Percentiles rank a stretch among this genome's conserved stretches.
These are phyloP conservation scores for Pholiota microspora DNA, from an alignment of 768 basidiomycete species.

Conservation along the genomic window DNA sequence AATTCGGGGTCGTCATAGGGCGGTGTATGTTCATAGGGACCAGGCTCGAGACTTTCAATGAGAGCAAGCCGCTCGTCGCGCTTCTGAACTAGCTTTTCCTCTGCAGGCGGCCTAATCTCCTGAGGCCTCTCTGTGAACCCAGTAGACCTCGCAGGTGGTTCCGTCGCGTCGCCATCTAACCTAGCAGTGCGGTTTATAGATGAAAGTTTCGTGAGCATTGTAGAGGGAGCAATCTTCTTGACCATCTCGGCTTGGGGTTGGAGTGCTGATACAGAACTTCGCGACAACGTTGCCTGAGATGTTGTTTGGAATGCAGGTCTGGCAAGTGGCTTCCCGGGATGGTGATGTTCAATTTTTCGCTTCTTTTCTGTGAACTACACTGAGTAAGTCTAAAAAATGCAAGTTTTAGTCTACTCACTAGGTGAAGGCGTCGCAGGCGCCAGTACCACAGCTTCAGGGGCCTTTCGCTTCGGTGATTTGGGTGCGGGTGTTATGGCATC, in stretches of 20 bases:
- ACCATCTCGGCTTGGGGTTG: conserved; percentile 7
- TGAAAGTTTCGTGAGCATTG: conserved; percentile 51
- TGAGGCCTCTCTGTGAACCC: conserved; percentile 37
- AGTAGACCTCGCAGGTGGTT: conserved; percentile 19
- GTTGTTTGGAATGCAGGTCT: conserved; percentile 15
- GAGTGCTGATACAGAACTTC: not conserved
- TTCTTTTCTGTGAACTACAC: conserved; percentile 31
- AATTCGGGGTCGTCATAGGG: conserved; percentile 76
- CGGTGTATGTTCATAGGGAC: conserved; percentile 73
- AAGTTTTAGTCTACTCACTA: conserved; percentile 38
- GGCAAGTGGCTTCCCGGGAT: conserved; percentile 13
- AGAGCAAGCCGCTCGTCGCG: conserved; percentile 68
- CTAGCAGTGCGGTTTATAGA: conserved; percentile 25
- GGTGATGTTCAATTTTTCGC: conserved; percentile 37
- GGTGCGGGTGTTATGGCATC: conserved; percentile 18
- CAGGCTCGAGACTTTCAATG: conserved; percentile 73
- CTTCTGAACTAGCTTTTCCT: conserved; percentile 16
- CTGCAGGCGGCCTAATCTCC: conserved; percentile 1
- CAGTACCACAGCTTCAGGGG: conserved; percentile 34
- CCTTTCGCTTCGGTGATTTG: conserved; percentile 49
- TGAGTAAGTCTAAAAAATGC: not conserved
- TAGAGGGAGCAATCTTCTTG: conserved; percentile 47
- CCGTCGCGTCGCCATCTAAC: conserved; percentile 12
- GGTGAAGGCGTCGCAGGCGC: conserved; percentile 68
- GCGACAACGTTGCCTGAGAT: not conserved